Conservation (phyloP, 306 rosid species). For the Prunus fruticosa region DNA sequence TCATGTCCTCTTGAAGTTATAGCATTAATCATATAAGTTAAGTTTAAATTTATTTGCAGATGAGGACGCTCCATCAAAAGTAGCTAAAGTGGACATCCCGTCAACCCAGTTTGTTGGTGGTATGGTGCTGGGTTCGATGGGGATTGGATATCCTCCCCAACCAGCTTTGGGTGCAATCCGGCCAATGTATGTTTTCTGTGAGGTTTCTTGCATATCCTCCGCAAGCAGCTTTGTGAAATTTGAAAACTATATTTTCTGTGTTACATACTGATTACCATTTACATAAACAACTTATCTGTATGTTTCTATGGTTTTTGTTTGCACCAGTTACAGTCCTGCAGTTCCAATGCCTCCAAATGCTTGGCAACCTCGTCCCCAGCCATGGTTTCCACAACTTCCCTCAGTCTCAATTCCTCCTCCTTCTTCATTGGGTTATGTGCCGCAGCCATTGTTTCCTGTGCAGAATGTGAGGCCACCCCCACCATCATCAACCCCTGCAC, state of each 20-base stretch:
- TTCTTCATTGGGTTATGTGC: conserved; percentile 60
- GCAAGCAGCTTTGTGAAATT: neutral
- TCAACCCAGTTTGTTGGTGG: conserved; percentile 58
- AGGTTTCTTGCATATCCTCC: conserved; percentile 1
- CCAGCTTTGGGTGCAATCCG: conserved; percentile 55
- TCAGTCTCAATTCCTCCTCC: conserved; percentile 72
- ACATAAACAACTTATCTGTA: neutral
- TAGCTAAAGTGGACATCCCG: conserved; percentile 72
- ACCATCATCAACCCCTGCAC: conserved; percentile 49
- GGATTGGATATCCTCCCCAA: conserved; percentile 73
- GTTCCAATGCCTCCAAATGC: conserved; percentile 55
- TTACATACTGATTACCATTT: neutral
- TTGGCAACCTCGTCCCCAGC: conserved; percentile 88
- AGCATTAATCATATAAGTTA: no score
- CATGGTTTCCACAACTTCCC: conserved; percentile 79
- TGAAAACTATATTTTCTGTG: neutral
- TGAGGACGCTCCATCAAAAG: conserved; percentile 67
- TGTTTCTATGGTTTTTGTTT: conserved; percentile 14
- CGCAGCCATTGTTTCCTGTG: conserved; percentile 95
- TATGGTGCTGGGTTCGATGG: conserved; percentile 65
- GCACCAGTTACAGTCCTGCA: conserved; percentile 64
- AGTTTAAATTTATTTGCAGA: conserved; percentile 44
- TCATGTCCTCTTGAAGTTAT: neutral
- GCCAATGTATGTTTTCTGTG: conserved; percentile 60
- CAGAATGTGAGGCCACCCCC: conserved; percentile 76